Evolutionary conservation across 2,329 filamentous ascomycete genomes (phyloP).

Genomic region (Fusarium liriodendri): DNA sequence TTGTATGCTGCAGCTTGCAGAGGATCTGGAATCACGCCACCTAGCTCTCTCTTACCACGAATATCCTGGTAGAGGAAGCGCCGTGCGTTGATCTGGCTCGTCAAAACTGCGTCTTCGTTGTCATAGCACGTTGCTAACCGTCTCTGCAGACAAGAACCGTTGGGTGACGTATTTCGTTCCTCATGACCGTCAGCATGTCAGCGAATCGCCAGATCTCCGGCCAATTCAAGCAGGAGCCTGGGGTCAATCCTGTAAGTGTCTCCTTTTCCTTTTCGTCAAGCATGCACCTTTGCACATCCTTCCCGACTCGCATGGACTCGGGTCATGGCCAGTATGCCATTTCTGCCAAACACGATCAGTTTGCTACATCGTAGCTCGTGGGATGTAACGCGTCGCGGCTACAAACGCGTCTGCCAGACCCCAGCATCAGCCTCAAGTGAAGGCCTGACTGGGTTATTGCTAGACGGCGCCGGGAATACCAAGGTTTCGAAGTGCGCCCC

Average conservation of each 20-base stretch:
- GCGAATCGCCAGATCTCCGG: slow-evolving; percentile 43
- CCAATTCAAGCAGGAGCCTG: slow-evolving; percentile 48
- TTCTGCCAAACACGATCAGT: neutral
- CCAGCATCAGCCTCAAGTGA: slow-evolving; percentile 42
- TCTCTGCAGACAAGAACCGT: slow-evolving; percentile 22
- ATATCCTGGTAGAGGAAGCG: slow-evolving; percentile 35
- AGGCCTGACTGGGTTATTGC: slow-evolving; percentile 24
- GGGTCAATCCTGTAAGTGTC: slow-evolving; percentile 44
- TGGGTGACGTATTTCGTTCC: slow-evolving; percentile 24
- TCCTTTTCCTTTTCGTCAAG: slow-evolving; percentile 10
- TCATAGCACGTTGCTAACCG: slow-evolving; percentile 34
- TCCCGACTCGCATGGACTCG: neutral
- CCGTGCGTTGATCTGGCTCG: slow-evolving; percentile 23
- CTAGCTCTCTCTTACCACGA: slow-evolving; percentile 30
- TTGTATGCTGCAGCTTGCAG: slow-evolving; percentile 28
- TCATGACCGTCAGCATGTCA: slow-evolving; percentile 46
- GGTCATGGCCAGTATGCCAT: slow-evolving; percentile 1
- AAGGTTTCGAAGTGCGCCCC: slow-evolving; percentile 26
- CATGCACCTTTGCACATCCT: neutral
- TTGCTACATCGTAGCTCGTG: slow-evolving; percentile 4
- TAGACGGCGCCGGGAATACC: slow-evolving; percentile 37
- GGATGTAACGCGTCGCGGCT: slow-evolving; percentile 21
- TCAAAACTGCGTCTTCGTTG: slow-evolving; percentile 18
- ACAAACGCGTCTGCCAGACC: slow-evolving; percentile 27
- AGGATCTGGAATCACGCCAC: slow-evolving; percentile 42